Evolutionary conservation across 2,329 filamentous ascomycete species (phyloP).

Genomic region (Fusarium camptoceras): DNA sequence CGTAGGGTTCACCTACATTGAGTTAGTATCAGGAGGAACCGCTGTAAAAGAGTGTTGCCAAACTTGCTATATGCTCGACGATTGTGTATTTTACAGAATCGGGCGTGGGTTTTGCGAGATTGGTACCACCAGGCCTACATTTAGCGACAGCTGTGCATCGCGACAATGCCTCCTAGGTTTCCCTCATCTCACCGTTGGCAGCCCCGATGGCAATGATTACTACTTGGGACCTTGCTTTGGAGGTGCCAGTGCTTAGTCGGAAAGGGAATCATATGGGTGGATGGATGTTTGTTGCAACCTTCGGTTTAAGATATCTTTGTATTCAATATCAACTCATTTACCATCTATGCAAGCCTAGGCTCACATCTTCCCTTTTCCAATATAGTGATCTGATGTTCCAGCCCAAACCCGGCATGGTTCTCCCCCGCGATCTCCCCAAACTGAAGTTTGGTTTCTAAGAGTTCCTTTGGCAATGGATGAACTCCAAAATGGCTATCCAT

Average conservation of each 20-base stretch:
- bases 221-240: neutral
- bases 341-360: accelerated
- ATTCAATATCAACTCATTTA: no score
- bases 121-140: neutral
- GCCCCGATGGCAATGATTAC: neutral
- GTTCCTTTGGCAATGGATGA: neutral
- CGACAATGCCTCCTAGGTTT: neutral
- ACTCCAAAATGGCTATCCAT: neutral
- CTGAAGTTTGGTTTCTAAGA: neutral
- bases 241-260: no score
- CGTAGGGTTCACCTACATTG: neutral
- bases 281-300: no score
- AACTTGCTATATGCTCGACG: neutral
- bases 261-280: no score
- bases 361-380: neutral
- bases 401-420: neutral
- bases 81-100: neutral
- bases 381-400: neutral
- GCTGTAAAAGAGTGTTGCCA: neutral
- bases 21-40: neutral
- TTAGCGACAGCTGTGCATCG: neutral
- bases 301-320: no score
- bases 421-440: neutral
- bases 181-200: neutral
- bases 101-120: neutral